These are phyloP conservation scores for Rasamsonia emersonii DNA, from an alignment of 2,329 filamentous ascomycete genomes.

Conservation along the genomic window DNA sequence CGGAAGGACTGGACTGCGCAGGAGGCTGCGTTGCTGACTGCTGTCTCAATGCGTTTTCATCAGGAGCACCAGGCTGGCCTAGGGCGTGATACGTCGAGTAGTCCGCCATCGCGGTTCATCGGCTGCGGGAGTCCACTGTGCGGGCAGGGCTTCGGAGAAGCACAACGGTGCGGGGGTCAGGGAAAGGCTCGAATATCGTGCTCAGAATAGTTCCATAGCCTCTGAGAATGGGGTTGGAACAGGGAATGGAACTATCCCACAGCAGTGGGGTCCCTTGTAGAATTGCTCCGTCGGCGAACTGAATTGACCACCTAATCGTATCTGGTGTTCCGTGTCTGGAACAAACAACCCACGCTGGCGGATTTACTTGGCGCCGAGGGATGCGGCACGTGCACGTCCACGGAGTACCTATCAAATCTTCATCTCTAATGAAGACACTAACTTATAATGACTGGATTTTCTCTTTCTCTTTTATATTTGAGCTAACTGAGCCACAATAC, in stretches of 20 bases:
- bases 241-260: constrained; percentile 5
- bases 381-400: constrained; percentile 7
- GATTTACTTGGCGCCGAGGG: constrained; percentile 21
- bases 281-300: background rate
- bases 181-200: constrained; percentile 1
- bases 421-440: no score
- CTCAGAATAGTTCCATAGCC: constrained; percentile 9
- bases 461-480: no score
- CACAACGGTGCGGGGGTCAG: constrained; percentile 5
- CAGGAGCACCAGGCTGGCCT: constrained; percentile 24
- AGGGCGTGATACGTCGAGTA: constrained; percentile 33
- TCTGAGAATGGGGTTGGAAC: constrained; percentile 5
- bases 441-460: no score
- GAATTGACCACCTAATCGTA: constrained; percentile 27
- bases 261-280: constrained; percentile 2
- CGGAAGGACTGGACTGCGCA: constrained; percentile 43
- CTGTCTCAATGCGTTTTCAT: constrained; percentile 48
- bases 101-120: constrained; percentile 34
- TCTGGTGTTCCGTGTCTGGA: constrained; percentile 13
- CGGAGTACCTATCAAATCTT: no score
- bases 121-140: constrained; percentile 13
- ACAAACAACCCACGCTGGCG: constrained; percentile 7
- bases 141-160: constrained; percentile 2
- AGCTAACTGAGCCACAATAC: no score
- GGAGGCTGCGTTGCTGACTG: constrained; percentile 43